A percentile compares a stretch with the other conserved stretches of the same genome.
These are phyloP conservation scores for Xylaria scruposa DNA, from an alignment of 495 filamentous ascomycete species.

Conservation along the genomic window DNA sequence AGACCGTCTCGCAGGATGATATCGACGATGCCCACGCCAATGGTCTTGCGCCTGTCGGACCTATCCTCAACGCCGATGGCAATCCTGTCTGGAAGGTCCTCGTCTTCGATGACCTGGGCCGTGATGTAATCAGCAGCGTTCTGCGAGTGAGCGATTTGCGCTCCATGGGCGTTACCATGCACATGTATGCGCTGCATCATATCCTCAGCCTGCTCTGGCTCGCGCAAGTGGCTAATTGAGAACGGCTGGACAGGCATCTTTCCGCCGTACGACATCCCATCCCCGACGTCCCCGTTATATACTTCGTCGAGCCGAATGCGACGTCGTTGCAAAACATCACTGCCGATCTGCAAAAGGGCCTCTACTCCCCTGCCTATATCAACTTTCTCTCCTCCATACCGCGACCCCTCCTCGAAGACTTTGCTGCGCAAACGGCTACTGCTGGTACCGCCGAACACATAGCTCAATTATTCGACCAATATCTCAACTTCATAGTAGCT, in stretches of 20 bases:
- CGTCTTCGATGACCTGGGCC: slow-evolving; percentile 67
- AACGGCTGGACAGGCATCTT: slow-evolving; percentile 66
- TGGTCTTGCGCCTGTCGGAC: slow-evolving; percentile 67
- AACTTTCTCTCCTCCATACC: slow-evolving; percentile 98
- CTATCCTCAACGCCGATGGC: slow-evolving; percentile 86
- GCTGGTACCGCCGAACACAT: slow-evolving; percentile 86
- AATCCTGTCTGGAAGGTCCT: slow-evolving; percentile 76
- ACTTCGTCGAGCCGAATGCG: slow-evolving; percentile 87
- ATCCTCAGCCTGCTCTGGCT: not conserved
- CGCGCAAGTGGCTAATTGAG: slow-evolving; percentile 33
- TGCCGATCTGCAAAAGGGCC: slow-evolving; percentile 80
- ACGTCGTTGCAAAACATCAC: slow-evolving; percentile 83
- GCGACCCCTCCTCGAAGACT: slow-evolving; percentile 91
- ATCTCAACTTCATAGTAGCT: slow-evolving; percentile 95
- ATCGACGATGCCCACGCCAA: slow-evolving; percentile 64
- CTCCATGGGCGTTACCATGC: slow-evolving; percentile 94
- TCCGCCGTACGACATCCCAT: slow-evolving; percentile 84
- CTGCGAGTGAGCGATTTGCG: slow-evolving; percentile 90
- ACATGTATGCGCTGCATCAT: slow-evolving; percentile 67
- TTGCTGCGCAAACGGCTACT: slow-evolving; percentile 84
- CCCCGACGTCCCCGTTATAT: slow-evolving; percentile 95
- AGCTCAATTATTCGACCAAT: slow-evolving; percentile 94
- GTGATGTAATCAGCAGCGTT: slow-evolving; percentile 88
- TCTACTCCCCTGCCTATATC: slow-evolving; percentile 94
- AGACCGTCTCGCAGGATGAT: slow-evolving; percentile 62